These are phyloP conservation scores for Phytophthora capsici DNA, from an alignment of 352 stramenopile genomes.

Conservation along the genomic window DNA sequence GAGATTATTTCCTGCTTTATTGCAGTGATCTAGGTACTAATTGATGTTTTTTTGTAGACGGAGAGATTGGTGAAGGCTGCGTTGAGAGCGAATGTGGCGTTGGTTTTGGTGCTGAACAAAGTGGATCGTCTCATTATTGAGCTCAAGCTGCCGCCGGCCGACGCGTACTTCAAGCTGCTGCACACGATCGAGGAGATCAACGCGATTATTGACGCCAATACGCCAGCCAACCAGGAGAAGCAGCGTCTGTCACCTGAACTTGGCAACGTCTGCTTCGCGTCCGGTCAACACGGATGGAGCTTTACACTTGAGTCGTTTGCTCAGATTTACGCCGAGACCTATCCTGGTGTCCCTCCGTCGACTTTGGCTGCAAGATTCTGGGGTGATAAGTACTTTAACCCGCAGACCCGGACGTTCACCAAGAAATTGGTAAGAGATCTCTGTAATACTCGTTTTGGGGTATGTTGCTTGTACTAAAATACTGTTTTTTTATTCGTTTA, in stretches of 20 bases:
- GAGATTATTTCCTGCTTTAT: slow-evolving; percentile 8
- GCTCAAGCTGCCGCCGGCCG: slow-evolving; percentile 96
- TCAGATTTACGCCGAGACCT: slow-evolving; percentile 75
- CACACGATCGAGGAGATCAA: slow-evolving; percentile 99
- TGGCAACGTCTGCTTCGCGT: slow-evolving; percentile 98
- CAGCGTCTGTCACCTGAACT: slow-evolving; percentile 90
- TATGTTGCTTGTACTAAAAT: neutral
- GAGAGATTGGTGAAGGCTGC: slow-evolving; percentile 95
- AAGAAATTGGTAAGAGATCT: slow-evolving; percentile 75
- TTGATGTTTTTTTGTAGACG: slow-evolving; percentile 76
- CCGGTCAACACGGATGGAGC: slow-evolving; percentile 95
- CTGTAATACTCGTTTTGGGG: neutral
- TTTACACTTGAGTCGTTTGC: slow-evolving; percentile 98
- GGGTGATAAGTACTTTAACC: slow-evolving; percentile 98
- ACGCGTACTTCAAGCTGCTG: slow-evolving; percentile 98
- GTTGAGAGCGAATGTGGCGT: slow-evolving; percentile 87
- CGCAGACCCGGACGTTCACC: slow-evolving; percentile 92
- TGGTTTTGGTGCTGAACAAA: slow-evolving; percentile 97
- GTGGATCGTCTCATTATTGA: slow-evolving; percentile 99
- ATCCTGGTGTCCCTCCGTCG: slow-evolving; percentile 76
- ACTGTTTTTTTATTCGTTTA: slow-evolving; percentile 32
- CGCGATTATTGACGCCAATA: slow-evolving; percentile 83
- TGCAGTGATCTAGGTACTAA: slow-evolving; percentile 6
- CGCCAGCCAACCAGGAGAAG: slow-evolving; percentile 45
- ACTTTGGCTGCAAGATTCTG: slow-evolving; percentile 94